Evolutionary conservation across 495 filamentous ascomycete genomes (phyloP), one percentile per base, ranked within the genome.

Genomic region (Pseudomonodictys pantanalensis): DNA sequence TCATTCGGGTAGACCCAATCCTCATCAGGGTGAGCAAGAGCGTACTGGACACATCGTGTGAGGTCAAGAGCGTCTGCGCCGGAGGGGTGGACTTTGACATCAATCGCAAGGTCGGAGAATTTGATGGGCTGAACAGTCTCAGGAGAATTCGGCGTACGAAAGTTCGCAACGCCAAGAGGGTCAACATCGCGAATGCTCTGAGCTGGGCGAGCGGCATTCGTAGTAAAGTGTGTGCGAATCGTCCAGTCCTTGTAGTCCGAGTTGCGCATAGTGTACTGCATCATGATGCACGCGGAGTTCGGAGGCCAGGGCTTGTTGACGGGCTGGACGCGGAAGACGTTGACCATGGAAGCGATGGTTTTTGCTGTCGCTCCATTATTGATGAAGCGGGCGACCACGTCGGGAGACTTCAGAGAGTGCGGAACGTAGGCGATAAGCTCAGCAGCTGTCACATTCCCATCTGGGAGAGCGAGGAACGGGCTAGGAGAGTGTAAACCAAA

Each of bases 11-110:
- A 60, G 15, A n/a, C 2, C 29, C 35, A 60, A 17, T 29, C n/a
- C 29, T 48, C 58, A 2, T 45, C 20, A 3, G 41, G 41, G 49
- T 61, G 49, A 10, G 24, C 18, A 8, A 48, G 18, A 3, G 49
- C 52, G 47, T 50, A 62, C 30, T 44, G 41, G 1, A 62, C 43
- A 18, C 38, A 42, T 11, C 41, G 51, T 11, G 59, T 62, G 1
- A 62, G 32, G 48, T 62, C 59, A 12, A 51, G 25, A 3, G 59
- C 59, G 29, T 62, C 52, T 2, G 28, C 22, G 38, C 52, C 59
- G 4, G 35, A n/a, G 2, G 59, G 59, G 7, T 56, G 4, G 12
- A 30, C 38, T 41, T 39, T 42, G 15, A 55, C 26, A 18, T 51
- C 49, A 12, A 24, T 22, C 1, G 46, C 28, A n/a, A 61, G 42